Percentiles rank a stretch among this genome's conserved stretches.
Evolutionary conservation across 2,329 filamentous ascomycete species (phyloP).

Genomic region (Xylariaceae sp.): DNA sequence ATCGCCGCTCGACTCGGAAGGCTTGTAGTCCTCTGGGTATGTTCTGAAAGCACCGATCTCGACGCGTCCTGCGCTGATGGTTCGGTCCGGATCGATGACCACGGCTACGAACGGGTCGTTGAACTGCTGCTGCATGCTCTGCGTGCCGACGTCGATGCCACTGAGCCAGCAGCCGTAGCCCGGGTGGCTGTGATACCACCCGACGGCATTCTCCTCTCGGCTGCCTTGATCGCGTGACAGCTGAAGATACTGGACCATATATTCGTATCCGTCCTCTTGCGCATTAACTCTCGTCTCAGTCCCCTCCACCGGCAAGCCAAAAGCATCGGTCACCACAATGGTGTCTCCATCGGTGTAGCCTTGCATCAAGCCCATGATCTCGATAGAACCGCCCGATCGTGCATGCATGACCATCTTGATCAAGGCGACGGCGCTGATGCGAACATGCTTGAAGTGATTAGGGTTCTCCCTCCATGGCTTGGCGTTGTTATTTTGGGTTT

Average conservation of each 20-base stretch:
- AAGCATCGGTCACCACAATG: conserved; percentile 91
- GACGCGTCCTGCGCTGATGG: conserved; percentile 90
- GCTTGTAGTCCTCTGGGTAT: conserved; percentile 74
- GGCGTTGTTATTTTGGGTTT: conserved; percentile 65
- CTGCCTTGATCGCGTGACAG: conserved; percentile 71
- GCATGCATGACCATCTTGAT: conserved; percentile 99
- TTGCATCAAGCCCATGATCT: conserved; percentile 98
- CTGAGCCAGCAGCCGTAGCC: conserved; percentile 98
- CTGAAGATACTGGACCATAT: conserved; percentile 85
- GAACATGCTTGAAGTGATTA: conserved; percentile 89
- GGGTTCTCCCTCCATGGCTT: conserved; percentile 79
- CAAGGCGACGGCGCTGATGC: conserved; percentile 89
- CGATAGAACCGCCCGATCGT: conserved; percentile 86
- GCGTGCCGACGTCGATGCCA: conserved; percentile 91
- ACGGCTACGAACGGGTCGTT: conserved; percentile 93
- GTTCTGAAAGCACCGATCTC: conserved; percentile 97
- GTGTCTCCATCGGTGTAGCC: conserved; percentile 85
- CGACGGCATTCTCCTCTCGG: conserved; percentile 86
- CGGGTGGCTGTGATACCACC: conserved; percentile 98
- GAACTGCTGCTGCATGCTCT: conserved; percentile 81
- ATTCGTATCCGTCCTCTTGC: conserved; percentile 94
- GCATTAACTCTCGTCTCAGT: conserved; percentile 99
- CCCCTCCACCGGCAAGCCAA: conserved; percentile 91
- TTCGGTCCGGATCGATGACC: conserved; percentile 94
- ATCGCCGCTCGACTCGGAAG: conserved; percentile 33